phyloP scores from a whole-genome alignment of 192 early-diverging fungal genomes.

The Gorgonomyces haynaldii region DNA sequence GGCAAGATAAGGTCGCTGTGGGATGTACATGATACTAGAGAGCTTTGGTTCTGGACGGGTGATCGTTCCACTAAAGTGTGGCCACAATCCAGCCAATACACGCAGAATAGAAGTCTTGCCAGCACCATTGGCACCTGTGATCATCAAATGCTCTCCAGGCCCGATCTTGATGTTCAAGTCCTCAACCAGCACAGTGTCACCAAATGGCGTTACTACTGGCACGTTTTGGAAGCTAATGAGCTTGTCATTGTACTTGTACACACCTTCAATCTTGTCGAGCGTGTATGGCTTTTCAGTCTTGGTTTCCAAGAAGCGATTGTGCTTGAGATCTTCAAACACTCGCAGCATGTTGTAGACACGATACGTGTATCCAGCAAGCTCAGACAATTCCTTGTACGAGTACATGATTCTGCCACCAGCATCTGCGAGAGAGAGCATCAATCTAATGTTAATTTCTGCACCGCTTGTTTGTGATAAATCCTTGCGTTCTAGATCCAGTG shows the following conservation, averaged over 20 bases:
- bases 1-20: conserved; percentile 82
- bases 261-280: conserved; percentile 2
- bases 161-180: conserved; percentile 13
- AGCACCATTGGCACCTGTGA: conserved; percentile 23
- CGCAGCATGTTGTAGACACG: conserved; percentile 78
- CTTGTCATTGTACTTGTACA: neutral
- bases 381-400: conserved; percentile 84
- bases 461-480: conserved; percentile 85
- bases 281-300: conserved; percentile 2
- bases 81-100: conserved; percentile 8
- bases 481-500: conserved; percentile 54
- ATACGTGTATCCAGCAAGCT: conserved; percentile 79
- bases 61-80: conserved; percentile 4
- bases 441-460: conserved; percentile 29
- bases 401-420: conserved; percentile 93
- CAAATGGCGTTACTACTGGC: conserved; percentile 35
- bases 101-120: conserved; percentile 12
- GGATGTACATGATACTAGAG: conserved; percentile 79
- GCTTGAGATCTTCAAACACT: conserved; percentile 59
- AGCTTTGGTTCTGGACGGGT: conserved; percentile 34
- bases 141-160: conserved; percentile 16
- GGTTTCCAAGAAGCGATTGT: conserved; percentile 12
- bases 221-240: conserved; percentile 25
- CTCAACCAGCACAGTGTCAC: conserved; percentile 22
- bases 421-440: conserved; percentile 80